Conservation (phyloP, 202 grass and related monocot genomes). For the Zoysia matrella region DNA sequence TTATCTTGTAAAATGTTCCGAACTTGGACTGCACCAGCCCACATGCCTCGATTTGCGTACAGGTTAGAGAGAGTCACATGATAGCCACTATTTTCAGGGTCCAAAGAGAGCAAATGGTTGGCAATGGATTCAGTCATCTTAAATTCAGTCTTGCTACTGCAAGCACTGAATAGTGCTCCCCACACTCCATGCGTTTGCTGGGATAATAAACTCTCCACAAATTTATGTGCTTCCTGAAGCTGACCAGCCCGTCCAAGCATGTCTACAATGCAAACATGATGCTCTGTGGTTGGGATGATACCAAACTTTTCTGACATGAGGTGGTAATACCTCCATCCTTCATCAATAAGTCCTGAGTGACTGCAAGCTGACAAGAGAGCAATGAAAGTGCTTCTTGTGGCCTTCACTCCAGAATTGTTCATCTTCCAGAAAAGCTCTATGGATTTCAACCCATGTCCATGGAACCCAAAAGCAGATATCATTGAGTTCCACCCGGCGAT, state of each 20-base stretch:
- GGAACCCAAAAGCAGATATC: conserved; percentile 80
- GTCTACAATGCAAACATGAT: conserved; percentile 78
- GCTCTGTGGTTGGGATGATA: conserved; percentile 59
- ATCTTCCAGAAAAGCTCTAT: conserved; percentile 72
- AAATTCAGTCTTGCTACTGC: conserved; percentile 53
- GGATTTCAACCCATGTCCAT: conserved; percentile 67
- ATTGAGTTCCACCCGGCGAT: conserved; percentile 90
- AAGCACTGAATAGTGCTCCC: conserved; percentile 76
- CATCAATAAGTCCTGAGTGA: conserved; percentile 71
- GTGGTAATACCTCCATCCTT: conserved; percentile 75
- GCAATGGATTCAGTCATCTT: conserved; percentile 58
- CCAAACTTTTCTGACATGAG: conserved; percentile 73
- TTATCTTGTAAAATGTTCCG: conserved; percentile 59
- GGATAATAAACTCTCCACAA: conserved; percentile 56
- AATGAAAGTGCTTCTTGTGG: conserved; percentile 84
- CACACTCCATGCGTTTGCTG: conserved; percentile 63
- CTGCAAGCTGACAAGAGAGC: conserved; percentile 86
- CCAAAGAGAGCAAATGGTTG: conserved; percentile 57
- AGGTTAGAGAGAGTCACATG: conserved; percentile 86
- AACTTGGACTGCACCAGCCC: conserved; percentile 59
- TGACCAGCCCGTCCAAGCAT: conserved; percentile 74
- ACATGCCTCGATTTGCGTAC: conserved; percentile 63
- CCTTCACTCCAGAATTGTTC: conserved; percentile 54
- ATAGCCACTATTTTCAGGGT: conserved; percentile 80
- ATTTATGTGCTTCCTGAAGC: conserved; percentile 58